A percentile compares a stretch with the other conserved stretches of the same genome.
phyloP scores from a whole-genome alignment of 805 yeast genomes.

The Starmerella geochares region DNA sequence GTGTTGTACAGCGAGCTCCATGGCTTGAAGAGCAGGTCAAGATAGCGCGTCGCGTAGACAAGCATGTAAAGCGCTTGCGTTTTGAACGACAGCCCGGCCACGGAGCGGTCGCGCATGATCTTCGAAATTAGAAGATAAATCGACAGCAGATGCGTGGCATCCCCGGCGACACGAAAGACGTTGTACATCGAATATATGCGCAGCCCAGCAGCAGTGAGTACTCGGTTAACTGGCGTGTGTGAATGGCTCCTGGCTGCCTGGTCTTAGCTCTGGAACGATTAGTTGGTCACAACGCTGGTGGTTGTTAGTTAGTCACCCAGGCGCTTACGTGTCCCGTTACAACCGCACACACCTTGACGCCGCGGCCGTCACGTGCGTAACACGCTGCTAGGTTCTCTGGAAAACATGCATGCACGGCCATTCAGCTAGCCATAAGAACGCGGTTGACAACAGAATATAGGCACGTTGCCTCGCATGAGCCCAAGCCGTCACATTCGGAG shows the following conservation, averaged over 20 bases:
- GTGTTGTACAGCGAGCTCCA: conserved; percentile 57
- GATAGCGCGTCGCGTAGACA: conserved; percentile 64
- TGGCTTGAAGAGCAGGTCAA: conserved; percentile 43
- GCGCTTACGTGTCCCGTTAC: neutral
- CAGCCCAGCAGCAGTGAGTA: neutral
- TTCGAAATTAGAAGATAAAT: conserved; percentile 65
- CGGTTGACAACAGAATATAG: no score
- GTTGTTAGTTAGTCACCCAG: neutral
- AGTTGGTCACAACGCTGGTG: neutral
- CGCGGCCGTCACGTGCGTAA: neutral
- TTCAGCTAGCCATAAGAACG: no score
- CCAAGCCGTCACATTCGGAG: no score
- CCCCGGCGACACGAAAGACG: conserved; percentile 42
- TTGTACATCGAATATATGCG: conserved; percentile 20
- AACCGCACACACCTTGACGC: no score
- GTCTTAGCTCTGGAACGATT: neutral
- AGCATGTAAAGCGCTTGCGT: conserved; percentile 71
- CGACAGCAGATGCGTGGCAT: conserved; percentile 71
- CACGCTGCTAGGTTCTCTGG: no score
- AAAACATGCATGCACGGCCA: no score
- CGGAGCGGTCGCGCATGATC: conserved; percentile 52
- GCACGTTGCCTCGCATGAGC: no score
- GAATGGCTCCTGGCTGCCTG: neutral
- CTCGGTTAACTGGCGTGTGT: neutral
- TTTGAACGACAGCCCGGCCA: conserved; percentile 77